A percentile compares a stretch with the other conserved stretches of the same genome.
Conservation (phyloP, 257 asterid genomes). For the Hygrophila difformis region DNA sequence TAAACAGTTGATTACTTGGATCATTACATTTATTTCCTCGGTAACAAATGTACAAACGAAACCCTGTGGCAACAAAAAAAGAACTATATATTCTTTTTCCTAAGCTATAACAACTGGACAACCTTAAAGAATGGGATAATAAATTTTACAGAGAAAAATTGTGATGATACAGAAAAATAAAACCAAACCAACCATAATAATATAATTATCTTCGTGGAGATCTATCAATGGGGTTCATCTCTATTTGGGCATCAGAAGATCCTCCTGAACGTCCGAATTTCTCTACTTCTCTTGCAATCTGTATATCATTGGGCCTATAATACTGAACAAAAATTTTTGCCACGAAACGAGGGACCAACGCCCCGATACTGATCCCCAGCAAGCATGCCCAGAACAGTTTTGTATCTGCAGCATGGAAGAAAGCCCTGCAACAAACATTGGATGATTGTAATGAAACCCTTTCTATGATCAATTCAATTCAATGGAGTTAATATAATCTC, state of each 20-base stretch:
- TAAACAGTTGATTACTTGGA: too few species aligned
- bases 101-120: too few species aligned
- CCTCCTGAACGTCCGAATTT: conserved; percentile 29
- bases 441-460: too few species aligned
- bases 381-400: conserved; percentile 52
- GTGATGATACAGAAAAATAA: too few species aligned
- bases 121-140: too few species aligned
- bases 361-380: conserved; percentile 36
- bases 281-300: conserved; percentile 62
- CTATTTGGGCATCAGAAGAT: conserved; percentile 28
- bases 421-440: conserved; percentile 61
- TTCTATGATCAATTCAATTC: too few species aligned
- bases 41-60: too few species aligned
- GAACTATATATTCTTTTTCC: too few species aligned
- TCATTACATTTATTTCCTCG: too few species aligned
- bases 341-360: conserved; percentile 53
- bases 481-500: not conserved
- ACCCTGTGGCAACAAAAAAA: too few species aligned
- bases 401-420: conserved; percentile 39
- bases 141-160: too few species aligned
- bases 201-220: conserved; percentile 21
- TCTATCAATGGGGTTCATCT: conserved; percentile 39
- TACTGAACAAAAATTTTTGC: conserved; percentile 34
- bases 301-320: conserved; percentile 42
- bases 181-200: too few species aligned